Evolutionary conservation across 805 yeast genomes (phyloP).

Genomic region (Barnettozyma californica): DNA sequence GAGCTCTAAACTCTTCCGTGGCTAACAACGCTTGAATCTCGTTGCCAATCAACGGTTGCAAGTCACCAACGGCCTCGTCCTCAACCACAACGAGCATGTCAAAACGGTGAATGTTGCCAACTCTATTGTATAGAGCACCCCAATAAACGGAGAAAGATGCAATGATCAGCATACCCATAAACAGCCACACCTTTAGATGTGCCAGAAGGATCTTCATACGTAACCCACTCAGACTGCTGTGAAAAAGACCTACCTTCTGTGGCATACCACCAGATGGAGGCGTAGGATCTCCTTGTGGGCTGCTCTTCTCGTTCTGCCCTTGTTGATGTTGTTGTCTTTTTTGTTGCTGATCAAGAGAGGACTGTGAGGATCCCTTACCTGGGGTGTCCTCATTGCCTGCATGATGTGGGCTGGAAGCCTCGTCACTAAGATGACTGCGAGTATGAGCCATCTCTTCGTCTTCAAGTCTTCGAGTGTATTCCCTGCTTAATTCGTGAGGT

Average conservation of each 20-base stretch:
- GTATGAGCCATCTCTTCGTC: background rate
- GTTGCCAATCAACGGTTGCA: conserved; percentile 19
- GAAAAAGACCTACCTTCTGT: conserved; percentile 15
- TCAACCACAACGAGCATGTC: conserved; percentile 30
- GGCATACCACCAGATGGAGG: conserved; percentile 3
- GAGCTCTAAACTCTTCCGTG: conserved; percentile 47
- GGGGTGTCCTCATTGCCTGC: background rate
- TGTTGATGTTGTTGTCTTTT: background rate
- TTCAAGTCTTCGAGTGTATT: conserved; percentile 2
- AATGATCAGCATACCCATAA: conserved; percentile 34
- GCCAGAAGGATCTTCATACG: conserved; percentile 11
- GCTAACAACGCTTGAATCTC: conserved; percentile 36
- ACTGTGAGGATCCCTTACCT: background rate
- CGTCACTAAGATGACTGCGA: background rate
- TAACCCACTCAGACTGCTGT: conserved; percentile 9
- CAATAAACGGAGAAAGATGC: conserved; percentile 31
- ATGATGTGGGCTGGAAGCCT: background rate
- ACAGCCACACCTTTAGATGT: conserved; percentile 14
- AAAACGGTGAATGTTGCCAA: conserved; percentile 21
- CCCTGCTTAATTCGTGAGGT: background rate
- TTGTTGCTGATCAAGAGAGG: background rate
- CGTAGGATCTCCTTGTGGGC: background rate
- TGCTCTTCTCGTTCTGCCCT: background rate
- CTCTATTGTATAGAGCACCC: conserved; percentile 32
- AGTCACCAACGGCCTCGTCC: conserved; percentile 25